These are phyloP conservation scores for Geosmithia putterillii DNA, from an alignment of 2,329 filamentous ascomycete genomes.

Conservation along the genomic window DNA sequence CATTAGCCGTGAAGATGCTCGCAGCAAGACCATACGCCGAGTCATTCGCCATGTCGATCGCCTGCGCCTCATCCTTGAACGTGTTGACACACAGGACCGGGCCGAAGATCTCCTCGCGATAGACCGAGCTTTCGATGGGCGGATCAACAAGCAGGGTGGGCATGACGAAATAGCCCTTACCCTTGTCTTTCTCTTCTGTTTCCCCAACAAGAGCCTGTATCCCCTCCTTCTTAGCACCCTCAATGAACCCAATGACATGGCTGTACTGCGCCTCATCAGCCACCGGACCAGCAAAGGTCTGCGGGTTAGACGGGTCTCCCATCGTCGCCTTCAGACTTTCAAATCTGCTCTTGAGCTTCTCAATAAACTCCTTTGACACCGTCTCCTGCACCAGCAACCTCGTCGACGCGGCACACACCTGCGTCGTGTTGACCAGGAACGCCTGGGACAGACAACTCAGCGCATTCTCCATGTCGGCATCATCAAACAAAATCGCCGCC, in stretches of 20 bases:
- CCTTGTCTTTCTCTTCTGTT: no score
- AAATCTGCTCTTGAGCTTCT: constrained; percentile 43
- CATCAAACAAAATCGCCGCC: constrained; percentile 49
- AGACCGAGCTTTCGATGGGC: constrained; percentile 8
- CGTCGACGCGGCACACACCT: constrained; percentile 44
- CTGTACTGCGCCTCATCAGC: no score
- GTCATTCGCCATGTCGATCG: constrained; percentile 14
- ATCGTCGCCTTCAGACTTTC: no score
- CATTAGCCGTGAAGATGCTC: constrained; percentile 39
- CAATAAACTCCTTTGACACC: constrained; percentile 41
- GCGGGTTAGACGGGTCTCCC: no score
- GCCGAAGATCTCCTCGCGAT: constrained; percentile 13
- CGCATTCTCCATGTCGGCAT: constrained; percentile 50
- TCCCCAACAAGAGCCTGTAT: no score
- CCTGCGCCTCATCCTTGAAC: constrained; percentile 11
- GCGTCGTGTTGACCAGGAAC: constrained; percentile 37
- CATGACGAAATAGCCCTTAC: no score
- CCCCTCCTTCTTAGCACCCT: no score
- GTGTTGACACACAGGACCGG: constrained; percentile 9
- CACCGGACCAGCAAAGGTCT: no score
- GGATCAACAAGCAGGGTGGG: no score
- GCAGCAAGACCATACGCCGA: constrained; percentile 38
- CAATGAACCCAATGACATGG: no score
- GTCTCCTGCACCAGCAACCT: constrained; percentile 41
- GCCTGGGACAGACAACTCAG: constrained; percentile 35